Evolutionary conservation across 2,329 filamentous ascomycete species (phyloP).

Genomic region (Diaporthe caulivora): DNA sequence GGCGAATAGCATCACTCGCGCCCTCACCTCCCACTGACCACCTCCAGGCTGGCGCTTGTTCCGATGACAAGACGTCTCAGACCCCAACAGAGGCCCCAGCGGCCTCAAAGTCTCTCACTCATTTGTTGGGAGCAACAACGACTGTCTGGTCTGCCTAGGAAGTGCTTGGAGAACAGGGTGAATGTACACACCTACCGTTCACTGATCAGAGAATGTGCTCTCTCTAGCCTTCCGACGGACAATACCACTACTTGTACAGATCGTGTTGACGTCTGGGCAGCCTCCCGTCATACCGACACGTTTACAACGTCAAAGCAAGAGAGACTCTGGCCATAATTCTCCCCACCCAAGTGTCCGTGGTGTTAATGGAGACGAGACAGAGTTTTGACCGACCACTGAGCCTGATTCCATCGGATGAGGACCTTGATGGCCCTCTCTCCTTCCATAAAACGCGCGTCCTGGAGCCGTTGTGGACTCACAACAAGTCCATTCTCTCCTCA

Average conservation of each 20-base stretch:
- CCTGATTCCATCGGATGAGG: not conserved
- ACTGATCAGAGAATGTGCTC: too few species aligned
- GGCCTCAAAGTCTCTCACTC: not conserved
- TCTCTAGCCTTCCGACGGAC: too few species aligned
- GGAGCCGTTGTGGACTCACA: not conserved
- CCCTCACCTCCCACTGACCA: not conserved
- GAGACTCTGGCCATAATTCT: not conserved
- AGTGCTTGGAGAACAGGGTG: too few species aligned
- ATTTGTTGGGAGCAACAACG: not conserved
- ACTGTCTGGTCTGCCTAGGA: too few species aligned
- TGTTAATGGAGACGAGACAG: not conserved
- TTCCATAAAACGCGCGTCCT: slow-evolving; percentile 20
- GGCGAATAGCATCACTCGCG: slow-evolving; percentile 8
- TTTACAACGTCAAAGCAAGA: not conserved
- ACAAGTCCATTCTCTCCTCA: not conserved
- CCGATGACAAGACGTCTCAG: slow-evolving; percentile 15
- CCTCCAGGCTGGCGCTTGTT: slow-evolving; percentile 10
- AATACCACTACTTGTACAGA: not conserved
- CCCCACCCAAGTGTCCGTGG: slow-evolving; percentile 5
- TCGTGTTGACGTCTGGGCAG: not conserved
- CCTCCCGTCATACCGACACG: not conserved
- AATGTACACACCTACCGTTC: too few species aligned
- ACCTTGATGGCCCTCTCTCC: slow-evolving; percentile 22
- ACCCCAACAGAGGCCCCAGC: slow-evolving; percentile 14
- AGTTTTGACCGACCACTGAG: not conserved